Evolutionary conservation across 176 grass and related monocot genomes (phyloP).

Genomic region (Musa beccarii): DNA sequence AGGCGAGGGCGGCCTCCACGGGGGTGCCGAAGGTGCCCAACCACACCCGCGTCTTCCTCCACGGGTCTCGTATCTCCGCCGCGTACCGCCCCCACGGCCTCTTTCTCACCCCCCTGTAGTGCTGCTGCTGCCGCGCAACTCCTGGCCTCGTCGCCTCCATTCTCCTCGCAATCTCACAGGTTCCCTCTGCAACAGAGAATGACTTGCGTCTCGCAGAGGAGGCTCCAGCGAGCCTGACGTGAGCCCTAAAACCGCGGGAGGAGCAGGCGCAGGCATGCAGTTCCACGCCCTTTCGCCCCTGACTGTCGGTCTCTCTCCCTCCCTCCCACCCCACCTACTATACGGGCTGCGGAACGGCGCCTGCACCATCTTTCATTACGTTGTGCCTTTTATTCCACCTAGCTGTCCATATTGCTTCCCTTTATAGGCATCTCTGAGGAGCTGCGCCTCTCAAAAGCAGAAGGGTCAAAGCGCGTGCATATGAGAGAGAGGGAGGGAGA

Average conservation of each 20-base stretch:
- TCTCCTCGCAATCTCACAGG: background rate
- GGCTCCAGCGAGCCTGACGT: conserved; percentile 36
- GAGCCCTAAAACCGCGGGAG: conserved; percentile 34
- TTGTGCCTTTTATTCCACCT: background rate
- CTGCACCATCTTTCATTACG: conserved; percentile 13
- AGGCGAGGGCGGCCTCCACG: conserved; percentile 73
- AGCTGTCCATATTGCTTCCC: background rate
- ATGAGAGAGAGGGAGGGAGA: background rate
- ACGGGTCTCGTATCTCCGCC: conserved; percentile 90
- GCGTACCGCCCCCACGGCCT: conserved; percentile 82
- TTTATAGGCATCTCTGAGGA: background rate
- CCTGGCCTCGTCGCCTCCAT: background rate
- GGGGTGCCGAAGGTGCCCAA: conserved; percentile 84
- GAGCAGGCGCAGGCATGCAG: background rate
- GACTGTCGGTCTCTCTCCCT: background rate
- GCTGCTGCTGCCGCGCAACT: background rate
- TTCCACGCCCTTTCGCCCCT: background rate
- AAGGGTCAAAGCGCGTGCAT: too few species aligned
- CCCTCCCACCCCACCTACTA: conserved; percentile 19
- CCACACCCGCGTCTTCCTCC: conserved; percentile 84
- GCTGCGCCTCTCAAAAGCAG: too few species aligned
- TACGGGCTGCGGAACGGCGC: conserved; percentile 24
- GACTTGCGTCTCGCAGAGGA: conserved; percentile 51
- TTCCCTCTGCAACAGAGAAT: background rate
- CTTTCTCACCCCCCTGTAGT: conserved; percentile 78